phyloP scores from a whole-genome alignment of 768 basidiomycete species.

The Symmetrospora coprosmae region DNA sequence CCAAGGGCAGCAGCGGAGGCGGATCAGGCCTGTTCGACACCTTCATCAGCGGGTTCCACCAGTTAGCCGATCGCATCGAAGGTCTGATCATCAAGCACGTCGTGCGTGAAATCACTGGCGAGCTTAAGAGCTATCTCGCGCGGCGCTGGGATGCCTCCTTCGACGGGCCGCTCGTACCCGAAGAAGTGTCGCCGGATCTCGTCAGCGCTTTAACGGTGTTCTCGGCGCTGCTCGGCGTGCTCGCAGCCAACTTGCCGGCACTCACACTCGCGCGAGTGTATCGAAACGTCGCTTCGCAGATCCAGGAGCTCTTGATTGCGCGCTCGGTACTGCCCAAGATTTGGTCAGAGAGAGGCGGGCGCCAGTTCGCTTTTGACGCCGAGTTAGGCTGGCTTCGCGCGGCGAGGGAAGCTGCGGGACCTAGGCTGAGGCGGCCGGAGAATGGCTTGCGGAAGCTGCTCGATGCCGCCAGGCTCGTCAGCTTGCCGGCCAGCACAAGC shows the following conservation, averaged over 20 bases:
- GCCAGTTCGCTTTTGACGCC: constrained; percentile 55
- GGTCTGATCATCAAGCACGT: constrained; percentile 75
- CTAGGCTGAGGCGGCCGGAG: constrained; percentile 45
- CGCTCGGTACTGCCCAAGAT: constrained; percentile 60
- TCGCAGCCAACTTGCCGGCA: constrained; percentile 53
- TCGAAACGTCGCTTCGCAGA: constrained; percentile 53
- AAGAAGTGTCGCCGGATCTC: constrained; percentile 44
- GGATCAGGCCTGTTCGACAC: constrained; percentile 52
- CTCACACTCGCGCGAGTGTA: constrained; percentile 52
- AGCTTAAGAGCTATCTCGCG: constrained; percentile 59
- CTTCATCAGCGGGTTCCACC: constrained; percentile 52
- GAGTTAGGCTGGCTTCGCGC: constrained; percentile 64
- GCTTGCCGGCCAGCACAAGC: constrained; percentile 44
- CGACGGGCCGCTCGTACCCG: background rate
- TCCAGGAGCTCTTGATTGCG: constrained; percentile 67
- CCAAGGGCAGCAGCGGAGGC: constrained; percentile 14
- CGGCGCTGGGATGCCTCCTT: constrained; percentile 36
- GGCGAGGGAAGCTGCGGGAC: constrained; percentile 37
- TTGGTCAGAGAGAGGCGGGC: constrained; percentile 50
- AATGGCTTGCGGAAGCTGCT: constrained; percentile 62
- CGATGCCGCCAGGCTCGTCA: constrained; percentile 56
- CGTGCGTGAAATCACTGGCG: constrained; percentile 62
- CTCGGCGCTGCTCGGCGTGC: constrained; percentile 59
- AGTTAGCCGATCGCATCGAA: constrained; percentile 56
- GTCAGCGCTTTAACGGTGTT: constrained; percentile 62